Evolutionary conservation across 441 rosid genomes (phyloP).

Genomic region (Populus hybrid): DNA sequence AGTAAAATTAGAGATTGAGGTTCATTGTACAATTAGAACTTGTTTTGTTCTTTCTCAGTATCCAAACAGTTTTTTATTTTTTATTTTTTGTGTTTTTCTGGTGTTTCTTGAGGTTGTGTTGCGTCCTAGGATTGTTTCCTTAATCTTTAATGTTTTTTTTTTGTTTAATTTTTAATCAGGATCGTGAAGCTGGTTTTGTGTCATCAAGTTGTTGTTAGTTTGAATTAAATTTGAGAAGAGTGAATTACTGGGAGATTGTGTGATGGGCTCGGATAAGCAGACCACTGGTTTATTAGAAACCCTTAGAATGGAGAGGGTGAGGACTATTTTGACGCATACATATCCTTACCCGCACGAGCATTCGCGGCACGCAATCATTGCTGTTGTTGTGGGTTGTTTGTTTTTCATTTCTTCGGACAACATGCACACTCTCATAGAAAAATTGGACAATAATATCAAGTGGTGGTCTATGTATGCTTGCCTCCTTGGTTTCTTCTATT

Average conservation of each 20-base stretch:
- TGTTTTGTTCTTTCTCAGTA: too few relatives aligned
- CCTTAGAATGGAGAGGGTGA: constrained; percentile 84
- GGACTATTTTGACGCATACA: constrained; percentile 78
- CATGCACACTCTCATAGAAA: constrained; percentile 89
- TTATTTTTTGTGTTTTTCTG: too few relatives aligned
- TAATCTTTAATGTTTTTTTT: neutral
- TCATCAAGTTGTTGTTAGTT: too few relatives aligned
- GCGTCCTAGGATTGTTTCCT: neutral
- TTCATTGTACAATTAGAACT: too few relatives aligned
- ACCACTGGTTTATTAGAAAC: constrained; percentile 49
- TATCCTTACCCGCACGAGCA: constrained; percentile 98
- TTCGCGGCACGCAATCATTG: constrained; percentile 96
- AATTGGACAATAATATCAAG: constrained; percentile 78
- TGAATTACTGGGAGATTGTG: constrained; percentile 14
- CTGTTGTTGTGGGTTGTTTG: constrained; percentile 86
- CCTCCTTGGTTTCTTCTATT: constrained; percentile 94
- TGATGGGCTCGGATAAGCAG: constrained; percentile 59
- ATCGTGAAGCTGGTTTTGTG: constrained; percentile 27
- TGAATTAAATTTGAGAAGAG: neutral
- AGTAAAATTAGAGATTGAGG: too few relatives aligned
- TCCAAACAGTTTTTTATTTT: too few relatives aligned
- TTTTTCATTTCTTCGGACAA: constrained; percentile 96
- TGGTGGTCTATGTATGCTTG: constrained; percentile 99
- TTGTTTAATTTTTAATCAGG: constrained; percentile 14
- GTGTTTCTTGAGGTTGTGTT: neutral